phyloP scores from a whole-genome alignment of 2,329 filamentous ascomycete species.

The Fusarium foetens region DNA sequence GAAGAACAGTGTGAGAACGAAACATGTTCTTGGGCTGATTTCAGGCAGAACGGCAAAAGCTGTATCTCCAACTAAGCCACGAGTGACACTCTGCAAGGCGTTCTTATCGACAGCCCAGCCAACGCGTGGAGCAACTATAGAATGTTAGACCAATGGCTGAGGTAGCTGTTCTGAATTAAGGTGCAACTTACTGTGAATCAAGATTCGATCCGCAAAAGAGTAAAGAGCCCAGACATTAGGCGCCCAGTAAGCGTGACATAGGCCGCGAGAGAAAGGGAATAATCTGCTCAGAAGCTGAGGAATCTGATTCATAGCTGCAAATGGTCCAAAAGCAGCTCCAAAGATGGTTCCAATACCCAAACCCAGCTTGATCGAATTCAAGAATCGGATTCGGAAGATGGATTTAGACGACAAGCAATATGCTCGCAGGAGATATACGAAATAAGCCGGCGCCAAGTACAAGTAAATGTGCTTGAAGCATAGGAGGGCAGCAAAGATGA shows the following conservation, averaged over 20 bases:
- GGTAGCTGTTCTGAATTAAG: neutral
- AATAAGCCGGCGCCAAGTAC: conserved; percentile 95
- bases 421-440: conserved; percentile 87
- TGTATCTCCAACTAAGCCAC: conserved; percentile 92
- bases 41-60: conserved; percentile 93
- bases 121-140: conserved; percentile 80
- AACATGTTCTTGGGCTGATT: conserved; percentile 82
- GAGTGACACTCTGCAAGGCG: conserved; percentile 88
- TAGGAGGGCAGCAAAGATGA: conserved; percentile 84
- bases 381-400: conserved; percentile 77
- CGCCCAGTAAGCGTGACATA: conserved; percentile 99
- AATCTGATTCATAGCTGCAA: conserved; percentile 82
- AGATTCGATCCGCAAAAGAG: conserved; percentile 84
- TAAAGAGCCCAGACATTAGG: conserved; percentile 98
- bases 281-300: conserved; percentile 84
- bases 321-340: conserved; percentile 87
- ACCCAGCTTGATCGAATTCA: conserved; percentile 87
- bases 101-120: conserved; percentile 77
- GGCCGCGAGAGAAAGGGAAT: conserved; percentile 91
- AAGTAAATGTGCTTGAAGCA: conserved; percentile 99
- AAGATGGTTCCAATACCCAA: conserved; percentile 77
- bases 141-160: conserved; percentile 17
- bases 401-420: conserved; percentile 87
- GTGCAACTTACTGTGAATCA: conserved; percentile 76
- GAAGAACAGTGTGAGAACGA: conserved; percentile 82